Percentiles rank a stretch among this genome's conserved stretches.
Conservation (phyloP, 2,329 filamentous ascomycete genomes). For the Trichophyton mentagrophytes region DNA sequence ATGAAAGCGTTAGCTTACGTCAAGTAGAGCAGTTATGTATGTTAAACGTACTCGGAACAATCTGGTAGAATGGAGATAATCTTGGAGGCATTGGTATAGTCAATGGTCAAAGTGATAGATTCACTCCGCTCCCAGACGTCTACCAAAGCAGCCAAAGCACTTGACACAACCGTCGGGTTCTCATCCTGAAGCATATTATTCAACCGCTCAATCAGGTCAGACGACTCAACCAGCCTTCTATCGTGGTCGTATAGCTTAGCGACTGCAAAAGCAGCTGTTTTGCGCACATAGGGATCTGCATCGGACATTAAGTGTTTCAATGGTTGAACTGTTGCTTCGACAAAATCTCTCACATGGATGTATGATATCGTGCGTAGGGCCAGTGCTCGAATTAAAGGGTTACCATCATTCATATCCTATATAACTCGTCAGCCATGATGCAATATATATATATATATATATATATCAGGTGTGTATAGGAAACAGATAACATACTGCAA, state of each 20-base stretch:
- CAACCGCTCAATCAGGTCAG: constrained; percentile 80
- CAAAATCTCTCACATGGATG: constrained; percentile 89
- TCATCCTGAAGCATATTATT: constrained; percentile 87
- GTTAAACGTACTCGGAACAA: constrained; percentile 70
- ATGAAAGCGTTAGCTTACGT: background rate
- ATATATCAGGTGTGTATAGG: background rate
- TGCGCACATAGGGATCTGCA: constrained; percentile 86
- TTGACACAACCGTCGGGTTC: constrained; percentile 94
- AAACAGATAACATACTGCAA: constrained; percentile 47
- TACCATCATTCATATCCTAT: constrained; percentile 85
- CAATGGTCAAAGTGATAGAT: constrained; percentile 93
- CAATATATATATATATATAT: background rate
- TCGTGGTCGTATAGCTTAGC: constrained; percentile 98
- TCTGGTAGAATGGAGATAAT: constrained; percentile 93
- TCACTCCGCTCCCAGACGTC: constrained; percentile 98
- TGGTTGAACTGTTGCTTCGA: constrained; percentile 75
- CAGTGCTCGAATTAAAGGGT: constrained; percentile 82
- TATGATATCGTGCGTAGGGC: constrained; percentile 94
- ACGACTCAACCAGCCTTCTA: constrained; percentile 72
- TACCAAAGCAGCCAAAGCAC: constrained; percentile 78
- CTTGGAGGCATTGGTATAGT: constrained; percentile 94
- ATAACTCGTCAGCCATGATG: background rate
- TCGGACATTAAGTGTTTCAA: constrained; percentile 76
- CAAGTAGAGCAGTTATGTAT: background rate
- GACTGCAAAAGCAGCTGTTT: constrained; percentile 91